Evolutionary conservation across 345 rosid genomes (phyloP).

Genomic region (Dovyalis caffra): DNA sequence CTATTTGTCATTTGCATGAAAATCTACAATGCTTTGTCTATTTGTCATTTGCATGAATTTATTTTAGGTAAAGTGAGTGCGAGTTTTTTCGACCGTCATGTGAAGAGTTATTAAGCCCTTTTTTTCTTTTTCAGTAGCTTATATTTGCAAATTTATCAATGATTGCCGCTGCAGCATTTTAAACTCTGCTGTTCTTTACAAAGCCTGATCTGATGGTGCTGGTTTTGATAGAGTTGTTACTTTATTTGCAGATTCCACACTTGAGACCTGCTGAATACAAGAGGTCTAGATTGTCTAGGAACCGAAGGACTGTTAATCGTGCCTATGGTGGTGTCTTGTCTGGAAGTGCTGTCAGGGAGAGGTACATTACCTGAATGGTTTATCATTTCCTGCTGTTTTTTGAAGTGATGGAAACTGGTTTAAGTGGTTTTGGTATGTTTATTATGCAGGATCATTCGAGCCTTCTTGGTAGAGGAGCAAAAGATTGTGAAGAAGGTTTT

Average conservation of each 20-base stretch:
- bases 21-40: neutral
- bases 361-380: neutral
- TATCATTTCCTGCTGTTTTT: neutral
- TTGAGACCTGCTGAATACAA: slow-evolving; percentile 36
- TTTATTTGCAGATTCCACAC: slow-evolving; percentile 23
- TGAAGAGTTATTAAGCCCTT: neutral
- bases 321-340: slow-evolving; percentile 34
- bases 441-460: slow-evolving; percentile 22
- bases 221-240: neutral
- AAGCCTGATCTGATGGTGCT: neutral
- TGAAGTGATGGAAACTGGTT: neutral
- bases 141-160: neutral
- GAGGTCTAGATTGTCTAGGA: slow-evolving; percentile 31
- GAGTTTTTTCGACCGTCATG: neutral
- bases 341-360: slow-evolving; percentile 31
- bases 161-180: too few species aligned
- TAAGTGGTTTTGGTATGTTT: neutral
- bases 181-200: neutral
- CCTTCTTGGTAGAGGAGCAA: slow-evolving; percentile 31
- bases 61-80: too few species aligned
- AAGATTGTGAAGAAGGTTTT: slow-evolving; percentile 34
- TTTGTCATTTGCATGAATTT: too few species aligned
- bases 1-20: too few species aligned
- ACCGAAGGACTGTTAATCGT: slow-evolving; percentile 31
- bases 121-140: neutral